Percentiles rank a stretch among this genome's conserved stretches.
These are phyloP conservation scores for Vitis labrusca DNA, from an alignment of 164 flowering plant species.

Conservation along the genomic window DNA sequence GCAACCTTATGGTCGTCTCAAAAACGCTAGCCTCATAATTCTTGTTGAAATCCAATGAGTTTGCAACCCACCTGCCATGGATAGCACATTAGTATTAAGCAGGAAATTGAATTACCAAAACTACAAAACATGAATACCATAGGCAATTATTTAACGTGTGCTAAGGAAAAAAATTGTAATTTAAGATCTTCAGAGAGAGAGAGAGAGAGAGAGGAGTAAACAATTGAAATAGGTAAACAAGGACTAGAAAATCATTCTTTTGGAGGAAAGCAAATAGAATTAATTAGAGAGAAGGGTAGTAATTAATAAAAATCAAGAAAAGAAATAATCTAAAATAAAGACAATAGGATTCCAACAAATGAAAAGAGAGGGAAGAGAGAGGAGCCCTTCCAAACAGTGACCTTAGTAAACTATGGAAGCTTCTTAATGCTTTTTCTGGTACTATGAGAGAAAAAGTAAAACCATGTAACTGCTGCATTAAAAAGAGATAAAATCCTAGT, in stretches of 20 bases:
- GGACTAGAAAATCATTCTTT: too few species aligned
- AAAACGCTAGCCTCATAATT: constrained; percentile 94
- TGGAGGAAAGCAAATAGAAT: too few species aligned
- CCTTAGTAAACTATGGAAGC: neutral
- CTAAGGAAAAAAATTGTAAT: too few species aligned
- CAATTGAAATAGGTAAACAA: too few species aligned
- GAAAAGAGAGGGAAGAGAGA: too few species aligned
- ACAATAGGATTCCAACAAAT: too few species aligned
- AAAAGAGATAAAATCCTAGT: neutral
- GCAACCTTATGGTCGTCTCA: constrained; percentile 99
- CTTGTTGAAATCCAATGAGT: constrained; percentile 91
- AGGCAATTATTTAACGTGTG: too few species aligned
- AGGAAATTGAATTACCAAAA: neutral
- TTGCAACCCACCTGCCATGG: constrained; percentile 89
- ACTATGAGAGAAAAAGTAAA: neutral
- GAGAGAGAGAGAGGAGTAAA: too few species aligned
- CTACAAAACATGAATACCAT: neutral
- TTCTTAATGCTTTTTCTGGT: neutral
- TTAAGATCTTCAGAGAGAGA: too few species aligned
- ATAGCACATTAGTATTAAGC: constrained; percentile 2
- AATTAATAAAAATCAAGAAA: too few species aligned
- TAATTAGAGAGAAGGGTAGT: too few species aligned
- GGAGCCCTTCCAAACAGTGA: neutral
- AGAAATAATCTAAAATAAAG: too few species aligned
- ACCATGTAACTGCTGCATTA: neutral